Percentiles rank a stretch among this genome's conserved stretches.
phyloP scores from a whole-genome alignment of 2,329 filamentous ascomycete genomes.

The Ophiostoma populinum region DNA sequence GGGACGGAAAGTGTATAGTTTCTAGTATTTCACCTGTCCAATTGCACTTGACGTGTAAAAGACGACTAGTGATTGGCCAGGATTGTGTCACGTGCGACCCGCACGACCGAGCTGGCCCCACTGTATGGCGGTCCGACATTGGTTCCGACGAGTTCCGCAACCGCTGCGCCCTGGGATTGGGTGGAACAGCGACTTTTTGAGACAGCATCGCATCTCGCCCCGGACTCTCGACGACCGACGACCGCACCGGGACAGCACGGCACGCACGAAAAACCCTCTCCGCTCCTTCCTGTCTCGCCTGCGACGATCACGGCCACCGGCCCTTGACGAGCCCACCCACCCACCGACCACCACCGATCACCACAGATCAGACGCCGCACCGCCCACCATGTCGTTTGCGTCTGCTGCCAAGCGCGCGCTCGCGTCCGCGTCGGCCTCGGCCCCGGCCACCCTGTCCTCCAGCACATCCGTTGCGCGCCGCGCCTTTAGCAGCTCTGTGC shows the following conservation, averaged over 20 bases:
- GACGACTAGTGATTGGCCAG: slow-evolving; percentile 2
- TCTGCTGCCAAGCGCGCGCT: slow-evolving; percentile 5
- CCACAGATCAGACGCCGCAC: too few relatives aligned
- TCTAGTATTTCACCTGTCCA: too few relatives aligned
- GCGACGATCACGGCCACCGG: background rate
- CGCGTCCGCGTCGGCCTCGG: slow-evolving; percentile 1
- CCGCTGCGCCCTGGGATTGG: background rate
- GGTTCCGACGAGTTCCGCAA: slow-evolving; percentile 10
- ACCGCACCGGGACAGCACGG: too few relatives aligned
- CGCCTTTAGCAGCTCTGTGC: slow-evolving; percentile 7
- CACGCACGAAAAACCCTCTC: too few relatives aligned
- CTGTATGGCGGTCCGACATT: slow-evolving; percentile 8
- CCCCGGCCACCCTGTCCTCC: background rate
- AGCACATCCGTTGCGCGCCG: slow-evolving; percentile 5
- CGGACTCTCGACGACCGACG: too few relatives aligned
- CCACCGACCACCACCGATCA: background rate
- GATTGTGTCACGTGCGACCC: slow-evolving; percentile 1
- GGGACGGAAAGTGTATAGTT: too few relatives aligned
- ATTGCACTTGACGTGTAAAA: slow-evolving; percentile 6
- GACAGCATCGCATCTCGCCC: background rate
- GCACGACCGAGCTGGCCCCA: background rate
- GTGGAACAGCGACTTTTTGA: background rate
- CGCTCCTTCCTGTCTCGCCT: too few relatives aligned
- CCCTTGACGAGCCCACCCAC: too few relatives aligned
- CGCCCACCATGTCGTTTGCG: slow-evolving; percentile 4